These are phyloP conservation scores for Phytophthora hibernalis DNA, from an alignment of 352 stramenopile genomes.

Conservation along the genomic window DNA sequence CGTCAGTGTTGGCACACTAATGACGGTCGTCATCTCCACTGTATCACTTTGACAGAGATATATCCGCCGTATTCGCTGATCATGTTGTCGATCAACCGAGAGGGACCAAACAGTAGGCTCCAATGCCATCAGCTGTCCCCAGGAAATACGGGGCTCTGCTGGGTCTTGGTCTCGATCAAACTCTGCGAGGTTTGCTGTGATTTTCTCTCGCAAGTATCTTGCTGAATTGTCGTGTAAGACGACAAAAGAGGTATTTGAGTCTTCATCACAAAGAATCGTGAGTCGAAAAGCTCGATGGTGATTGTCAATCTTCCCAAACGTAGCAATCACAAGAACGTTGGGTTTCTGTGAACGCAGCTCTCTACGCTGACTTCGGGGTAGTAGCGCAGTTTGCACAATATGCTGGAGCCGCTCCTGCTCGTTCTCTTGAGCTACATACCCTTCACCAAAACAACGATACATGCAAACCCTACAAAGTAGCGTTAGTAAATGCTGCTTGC, in stretches of 20 bases:
- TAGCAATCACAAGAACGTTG: conserved; percentile 29
- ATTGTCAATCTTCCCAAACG: conserved; percentile 32
- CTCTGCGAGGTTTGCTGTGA: conserved; percentile 3
- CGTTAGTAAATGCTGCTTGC: not conserved
- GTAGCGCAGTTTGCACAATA: conserved; percentile 3
- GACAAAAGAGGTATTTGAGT: conserved; percentile 1
- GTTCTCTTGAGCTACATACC: not conserved
- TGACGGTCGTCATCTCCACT: conserved; percentile 12
- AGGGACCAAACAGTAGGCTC: conserved; percentile 39
- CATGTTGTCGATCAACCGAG: conserved; percentile 21
- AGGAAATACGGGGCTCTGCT: conserved; percentile 21
- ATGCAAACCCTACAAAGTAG: conserved; percentile 18
- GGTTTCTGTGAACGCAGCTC: not conserved
- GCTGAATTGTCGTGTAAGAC: conserved; percentile 14
- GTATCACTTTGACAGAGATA: conserved; percentile 13
- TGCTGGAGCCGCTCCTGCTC: conserved; percentile 17
- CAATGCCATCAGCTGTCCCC: conserved; percentile 36
- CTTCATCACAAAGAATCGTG: conserved; percentile 13
- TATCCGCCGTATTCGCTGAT: conserved; percentile 18
- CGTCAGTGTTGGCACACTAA: conserved; percentile 32
- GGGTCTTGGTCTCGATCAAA: conserved; percentile 17
- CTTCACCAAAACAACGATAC: conserved; percentile 9
- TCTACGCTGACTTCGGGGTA: not conserved
- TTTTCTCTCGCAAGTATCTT: conserved; percentile 13
- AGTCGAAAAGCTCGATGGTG: conserved; percentile 45